These are phyloP conservation scores for Pseudozyma tsukubaensis DNA, from an alignment of 1,284 basidiomycete genomes.

Conservation along the genomic window DNA sequence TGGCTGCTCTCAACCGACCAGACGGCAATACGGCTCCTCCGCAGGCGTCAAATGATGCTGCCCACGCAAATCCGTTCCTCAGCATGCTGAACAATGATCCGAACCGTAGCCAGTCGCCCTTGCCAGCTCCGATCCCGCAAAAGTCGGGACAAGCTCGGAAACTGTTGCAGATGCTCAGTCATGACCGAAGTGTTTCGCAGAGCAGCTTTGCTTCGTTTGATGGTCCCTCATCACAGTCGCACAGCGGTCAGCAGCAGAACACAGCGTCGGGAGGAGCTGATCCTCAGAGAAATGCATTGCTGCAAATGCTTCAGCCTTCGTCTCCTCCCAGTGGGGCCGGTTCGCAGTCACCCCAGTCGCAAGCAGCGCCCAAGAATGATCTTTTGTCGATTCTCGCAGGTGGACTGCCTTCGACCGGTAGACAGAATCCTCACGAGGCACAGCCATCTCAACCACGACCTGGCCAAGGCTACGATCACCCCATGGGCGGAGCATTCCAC, in stretches of 20 bases:
- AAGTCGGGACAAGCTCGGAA: constrained; percentile 55
- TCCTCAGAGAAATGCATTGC: constrained; percentile 32
- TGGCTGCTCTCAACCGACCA: constrained; percentile 37
- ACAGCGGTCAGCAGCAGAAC: constrained; percentile 19
- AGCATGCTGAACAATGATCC: constrained; percentile 41
- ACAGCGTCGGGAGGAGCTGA: constrained; percentile 6
- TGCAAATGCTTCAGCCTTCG: constrained; percentile 36
- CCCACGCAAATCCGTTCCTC: constrained; percentile 28
- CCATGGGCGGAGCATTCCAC: constrained; percentile 25
- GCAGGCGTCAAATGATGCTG: neutral
- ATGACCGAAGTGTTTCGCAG: constrained; percentile 38
- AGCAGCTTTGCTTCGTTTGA: constrained; percentile 37
- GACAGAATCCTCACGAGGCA: constrained; percentile 11
- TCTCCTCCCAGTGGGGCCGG: constrained; percentile 9
- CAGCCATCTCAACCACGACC: constrained; percentile 14
- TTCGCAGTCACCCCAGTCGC: constrained; percentile 23
- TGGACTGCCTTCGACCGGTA: constrained; percentile 18
- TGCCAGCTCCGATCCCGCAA: constrained; percentile 55
- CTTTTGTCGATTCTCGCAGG: constrained; percentile 47
- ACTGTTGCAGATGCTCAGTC: constrained; percentile 56
- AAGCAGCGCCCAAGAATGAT: constrained; percentile 36
- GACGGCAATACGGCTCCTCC: constrained; percentile 2
- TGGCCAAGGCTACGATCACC: constrained; percentile 14
- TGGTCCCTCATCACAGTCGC: constrained; percentile 12
- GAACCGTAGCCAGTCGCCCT: constrained; percentile 50